phyloP scores from a whole-genome alignment of 106 monocot species.

The Dendrobium catenatum region DNA sequence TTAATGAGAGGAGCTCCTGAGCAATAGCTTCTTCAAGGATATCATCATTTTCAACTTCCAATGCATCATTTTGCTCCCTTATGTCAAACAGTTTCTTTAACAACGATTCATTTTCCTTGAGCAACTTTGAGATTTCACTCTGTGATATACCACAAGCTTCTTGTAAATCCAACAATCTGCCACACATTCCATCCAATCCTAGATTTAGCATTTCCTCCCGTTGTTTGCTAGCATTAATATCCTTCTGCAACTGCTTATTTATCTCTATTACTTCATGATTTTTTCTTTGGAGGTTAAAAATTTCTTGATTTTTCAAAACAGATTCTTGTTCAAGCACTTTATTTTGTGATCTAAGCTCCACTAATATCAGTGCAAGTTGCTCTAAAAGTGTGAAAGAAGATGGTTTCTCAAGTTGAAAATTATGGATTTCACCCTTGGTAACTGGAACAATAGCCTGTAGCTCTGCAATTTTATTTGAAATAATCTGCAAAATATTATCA shows the following conservation, averaged over 20 bases:
- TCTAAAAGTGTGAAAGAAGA: constrained; percentile 30
- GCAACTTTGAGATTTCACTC: constrained; percentile 27
- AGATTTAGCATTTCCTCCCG: constrained; percentile 14
- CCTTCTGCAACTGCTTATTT: constrained; percentile 18
- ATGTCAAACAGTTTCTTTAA: constrained; percentile 19
- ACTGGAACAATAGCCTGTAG: constrained; percentile 4
- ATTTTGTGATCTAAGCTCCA: constrained; percentile 26
- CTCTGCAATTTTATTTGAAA: constrained; percentile 11
- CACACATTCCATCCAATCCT: constrained; percentile 17
- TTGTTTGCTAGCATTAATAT: constrained; percentile 15
- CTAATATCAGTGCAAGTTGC: constrained; percentile 29
- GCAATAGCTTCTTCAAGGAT: constrained; percentile 25
- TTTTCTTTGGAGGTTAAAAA: constrained; percentile 27
- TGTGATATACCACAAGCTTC: constrained; percentile 13
- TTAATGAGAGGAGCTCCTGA: constrained; percentile 32
- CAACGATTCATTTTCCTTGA: constrained; percentile 33
- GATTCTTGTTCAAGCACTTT: constrained; percentile 28
- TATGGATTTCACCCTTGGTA: constrained; percentile 16
- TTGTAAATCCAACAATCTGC: constrained; percentile 26
- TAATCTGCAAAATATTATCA: constrained; percentile 1
- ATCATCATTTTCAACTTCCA: constrained; percentile 35
- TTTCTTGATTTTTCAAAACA: constrained; percentile 22
- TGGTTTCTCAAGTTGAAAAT: constrained; percentile 42
- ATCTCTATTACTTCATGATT: constrained; percentile 17
- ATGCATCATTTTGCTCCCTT: constrained; percentile 14